These are phyloP conservation scores for Thalassiosira allenii DNA, from an alignment of 352 stramenopile genomes.

Conservation along the genomic window DNA sequence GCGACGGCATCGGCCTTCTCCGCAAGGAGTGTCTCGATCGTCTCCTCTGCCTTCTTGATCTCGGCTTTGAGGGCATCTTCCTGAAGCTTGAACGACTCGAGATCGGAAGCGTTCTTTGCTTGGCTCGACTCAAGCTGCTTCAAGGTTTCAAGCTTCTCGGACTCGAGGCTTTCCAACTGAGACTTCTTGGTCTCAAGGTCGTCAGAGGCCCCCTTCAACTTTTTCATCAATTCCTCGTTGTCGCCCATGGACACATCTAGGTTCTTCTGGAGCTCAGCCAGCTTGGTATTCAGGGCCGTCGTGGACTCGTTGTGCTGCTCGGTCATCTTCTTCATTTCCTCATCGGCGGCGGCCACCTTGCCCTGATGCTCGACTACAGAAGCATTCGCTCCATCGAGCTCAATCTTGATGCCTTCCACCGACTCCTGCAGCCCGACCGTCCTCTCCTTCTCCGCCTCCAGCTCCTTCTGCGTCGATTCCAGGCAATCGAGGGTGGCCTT, in stretches of 20 bases:
- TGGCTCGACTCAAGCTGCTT: neutral
- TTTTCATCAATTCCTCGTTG: neutral
- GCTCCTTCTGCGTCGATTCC: constrained; percentile 11
- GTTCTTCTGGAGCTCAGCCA: constrained; percentile 25
- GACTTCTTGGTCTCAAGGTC: too few relatives aligned
- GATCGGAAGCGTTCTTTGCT: too few relatives aligned
- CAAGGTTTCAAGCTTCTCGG: too few relatives aligned
- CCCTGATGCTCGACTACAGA: constrained; percentile 17
- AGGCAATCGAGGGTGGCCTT: constrained; percentile 37
- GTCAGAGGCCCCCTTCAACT: too few relatives aligned
- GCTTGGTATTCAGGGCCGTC: constrained; percentile 20
- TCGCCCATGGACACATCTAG: neutral
- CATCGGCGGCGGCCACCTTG: constrained; percentile 7
- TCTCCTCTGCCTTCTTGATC: neutral
- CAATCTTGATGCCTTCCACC: neutral
- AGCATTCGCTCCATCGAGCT: constrained; percentile 3
- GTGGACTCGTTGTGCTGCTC: constrained; percentile 20
- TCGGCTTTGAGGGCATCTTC: neutral
- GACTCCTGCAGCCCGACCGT: neutral
- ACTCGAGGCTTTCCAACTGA: too few relatives aligned
- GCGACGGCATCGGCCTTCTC: neutral
- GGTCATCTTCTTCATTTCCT: constrained; percentile 14
- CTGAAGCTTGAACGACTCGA: neutral
- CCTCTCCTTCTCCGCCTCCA: constrained; percentile 9
- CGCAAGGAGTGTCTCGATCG: neutral